Percentiles rank a stretch among this genome's conserved stretches.
Evolutionary conservation across 2,329 filamentous ascomycete genomes (phyloP).

Genomic region (Chalara sp.): DNA sequence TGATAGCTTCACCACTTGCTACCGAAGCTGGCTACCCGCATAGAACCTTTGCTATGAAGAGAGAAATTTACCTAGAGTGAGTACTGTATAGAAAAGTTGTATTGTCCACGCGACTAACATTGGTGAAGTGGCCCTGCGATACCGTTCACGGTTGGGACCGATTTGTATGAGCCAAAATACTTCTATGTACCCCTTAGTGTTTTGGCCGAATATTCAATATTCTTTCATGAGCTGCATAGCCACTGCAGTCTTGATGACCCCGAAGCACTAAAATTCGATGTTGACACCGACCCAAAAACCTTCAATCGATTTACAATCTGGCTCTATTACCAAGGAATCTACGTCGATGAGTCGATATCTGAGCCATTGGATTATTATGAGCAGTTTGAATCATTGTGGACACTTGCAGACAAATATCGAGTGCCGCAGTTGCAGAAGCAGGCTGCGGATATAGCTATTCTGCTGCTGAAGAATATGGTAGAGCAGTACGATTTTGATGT

Average conservation of each 20-base stretch:
- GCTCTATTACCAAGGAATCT: conserved; percentile 10
- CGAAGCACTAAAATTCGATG: conserved; percentile 7
- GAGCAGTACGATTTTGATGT: conserved; percentile 11
- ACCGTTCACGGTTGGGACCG: too few species aligned
- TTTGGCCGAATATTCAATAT: conserved; percentile 7
- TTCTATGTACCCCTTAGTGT: conserved; percentile 9
- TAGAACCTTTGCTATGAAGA: too few species aligned
- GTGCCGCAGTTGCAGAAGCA: conserved; percentile 6
- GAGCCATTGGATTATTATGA: conserved; percentile 9
- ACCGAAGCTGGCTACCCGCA: too few species aligned
- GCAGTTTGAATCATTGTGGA: conserved; percentile 8
- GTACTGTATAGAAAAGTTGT: too few species aligned
- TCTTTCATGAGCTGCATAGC: conserved; percentile 7
- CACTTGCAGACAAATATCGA: conserved; percentile 9
- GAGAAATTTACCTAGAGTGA: too few species aligned
- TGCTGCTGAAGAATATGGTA: conserved; percentile 3
- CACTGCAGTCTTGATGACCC: conserved; percentile 7
- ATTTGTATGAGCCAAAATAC: neutral
- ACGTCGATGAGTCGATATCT: conserved; percentile 4
- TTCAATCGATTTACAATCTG: conserved; percentile 10
- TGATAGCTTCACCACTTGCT: too few species aligned
- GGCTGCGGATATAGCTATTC: conserved; percentile 3
- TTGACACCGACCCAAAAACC: conserved; percentile 6
- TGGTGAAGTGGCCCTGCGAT: too few species aligned
- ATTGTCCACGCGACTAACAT: too few species aligned